A percentile compares a stretch with the other conserved stretches of the same genome.
Evolutionary conservation across 495 filamentous ascomycete genomes (phyloP).

Genomic region (Daldinia childiae): DNA sequence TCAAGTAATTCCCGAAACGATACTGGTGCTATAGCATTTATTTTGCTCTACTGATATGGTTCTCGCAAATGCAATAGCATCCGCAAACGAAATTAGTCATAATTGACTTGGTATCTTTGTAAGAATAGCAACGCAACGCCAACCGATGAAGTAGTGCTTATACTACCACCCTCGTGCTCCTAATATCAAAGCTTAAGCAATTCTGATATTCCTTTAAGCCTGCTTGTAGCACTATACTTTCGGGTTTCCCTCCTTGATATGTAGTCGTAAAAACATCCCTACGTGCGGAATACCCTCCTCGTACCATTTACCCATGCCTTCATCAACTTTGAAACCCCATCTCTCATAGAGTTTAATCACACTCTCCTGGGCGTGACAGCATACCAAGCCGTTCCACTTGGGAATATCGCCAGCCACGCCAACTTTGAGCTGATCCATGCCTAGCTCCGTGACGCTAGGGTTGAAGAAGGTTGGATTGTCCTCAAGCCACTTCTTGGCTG

Average conservation of each 20-base stretch:
- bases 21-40: conserved; percentile 24
- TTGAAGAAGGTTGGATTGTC: conserved; percentile 63
- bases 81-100: conserved; percentile 16
- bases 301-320: conserved; percentile 75
- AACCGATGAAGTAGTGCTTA: conserved; percentile 2
- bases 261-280: conserved; percentile 71
- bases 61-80: conserved; percentile 14
- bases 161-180: neutral
- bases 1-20: conserved; percentile 38
- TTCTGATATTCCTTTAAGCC: neutral
- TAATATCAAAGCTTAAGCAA: conserved; percentile 1
- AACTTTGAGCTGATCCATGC: conserved; percentile 49
- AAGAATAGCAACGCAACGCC: conserved; percentile 12
- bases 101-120: conserved; percentile 35
- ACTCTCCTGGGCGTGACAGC: conserved; percentile 76
- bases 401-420: conserved; percentile 47
- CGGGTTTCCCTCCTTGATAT: conserved; percentile 25
- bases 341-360: conserved; percentile 68
- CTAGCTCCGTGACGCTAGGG: conserved; percentile 57
- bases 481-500: conserved; percentile 68
- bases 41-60: conserved; percentile 14
- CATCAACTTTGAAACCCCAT: conserved; percentile 76
- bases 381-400: conserved; percentile 73
- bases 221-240: conserved; percentile 7
- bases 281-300: conserved; percentile 89